phyloP scores from a whole-genome alignment of 495 filamentous ascomycete genomes.

The Talaromyces proteolyticus region DNA sequence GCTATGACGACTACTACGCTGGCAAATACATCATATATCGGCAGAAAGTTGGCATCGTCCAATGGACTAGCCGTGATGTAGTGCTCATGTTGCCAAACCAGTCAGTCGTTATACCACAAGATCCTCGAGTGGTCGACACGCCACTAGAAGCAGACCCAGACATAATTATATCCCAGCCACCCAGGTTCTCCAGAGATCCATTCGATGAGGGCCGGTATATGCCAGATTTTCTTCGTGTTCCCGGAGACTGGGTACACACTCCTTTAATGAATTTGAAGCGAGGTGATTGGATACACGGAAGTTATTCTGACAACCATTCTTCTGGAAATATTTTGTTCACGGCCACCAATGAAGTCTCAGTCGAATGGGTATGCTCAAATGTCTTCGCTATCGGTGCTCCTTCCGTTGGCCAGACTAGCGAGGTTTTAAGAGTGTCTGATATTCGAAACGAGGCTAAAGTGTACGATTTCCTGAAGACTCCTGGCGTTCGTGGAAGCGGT shows the following conservation, averaged over 20 bases:
- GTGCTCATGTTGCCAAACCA: constrained; percentile 14
- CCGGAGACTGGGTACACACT: constrained; percentile 44
- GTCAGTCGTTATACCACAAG: constrained; percentile 7
- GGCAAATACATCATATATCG: constrained; percentile 17
- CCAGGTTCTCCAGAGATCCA: neutral
- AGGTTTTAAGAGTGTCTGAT: constrained; percentile 14
- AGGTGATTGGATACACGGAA: constrained; percentile 42
- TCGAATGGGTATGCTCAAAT: constrained; percentile 48
- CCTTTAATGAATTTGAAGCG: constrained; percentile 42
- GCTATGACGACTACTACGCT: constrained; percentile 11
- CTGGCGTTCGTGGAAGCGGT: constrained; percentile 9
- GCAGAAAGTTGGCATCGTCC: constrained; percentile 16
- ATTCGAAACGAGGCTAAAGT: constrained; percentile 14
- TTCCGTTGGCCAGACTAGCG: constrained; percentile 1
- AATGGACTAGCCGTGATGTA: constrained; percentile 13
- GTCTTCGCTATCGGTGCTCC: constrained; percentile 17
- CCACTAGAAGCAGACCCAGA: constrained; percentile 7
- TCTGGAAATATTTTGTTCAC: constrained; percentile 41
- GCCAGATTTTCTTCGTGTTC: constrained; percentile 10
- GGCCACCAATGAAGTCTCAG: constrained; percentile 27
- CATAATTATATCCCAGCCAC: constrained; percentile 9
- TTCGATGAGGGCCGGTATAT: neutral
- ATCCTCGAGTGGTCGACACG: constrained; percentile 9
- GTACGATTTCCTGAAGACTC: constrained; percentile 19
- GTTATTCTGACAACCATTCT: constrained; percentile 31